Evolutionary conservation across 805 yeast species (phyloP).

Genomic region (Saccharomycopsis fodiens): DNA sequence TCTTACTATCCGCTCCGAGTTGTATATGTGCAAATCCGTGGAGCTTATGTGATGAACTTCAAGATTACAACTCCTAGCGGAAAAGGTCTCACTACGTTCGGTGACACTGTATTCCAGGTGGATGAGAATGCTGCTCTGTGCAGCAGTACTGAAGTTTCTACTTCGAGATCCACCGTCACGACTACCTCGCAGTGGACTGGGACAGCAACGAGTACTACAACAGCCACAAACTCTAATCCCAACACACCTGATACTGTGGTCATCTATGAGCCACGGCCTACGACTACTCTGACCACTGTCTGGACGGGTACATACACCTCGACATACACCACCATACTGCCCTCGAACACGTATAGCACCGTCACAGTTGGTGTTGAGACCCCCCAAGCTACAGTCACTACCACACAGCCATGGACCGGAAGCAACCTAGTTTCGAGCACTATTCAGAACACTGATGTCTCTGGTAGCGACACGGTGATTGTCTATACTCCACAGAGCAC

Average conservation of each 20-base stretch:
- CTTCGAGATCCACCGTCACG: conserved; percentile 7
- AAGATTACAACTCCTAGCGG: conserved; percentile 4
- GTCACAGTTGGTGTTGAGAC: no score
- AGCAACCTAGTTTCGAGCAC: no score
- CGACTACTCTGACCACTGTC: background rate
- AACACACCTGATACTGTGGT: conserved; percentile 1
- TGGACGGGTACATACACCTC: background rate
- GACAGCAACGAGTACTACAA: background rate
- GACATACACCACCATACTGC: background rate
- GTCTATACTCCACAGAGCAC: no score
- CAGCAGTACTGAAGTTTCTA: background rate
- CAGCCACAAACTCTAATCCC: conserved; percentile 10
- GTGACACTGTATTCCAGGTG: background rate
- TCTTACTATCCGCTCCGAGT: background rate
- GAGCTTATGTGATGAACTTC: background rate
- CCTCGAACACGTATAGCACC: no score
- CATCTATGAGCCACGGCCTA: background rate
- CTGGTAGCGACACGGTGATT: no score
- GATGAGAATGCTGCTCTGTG: background rate
- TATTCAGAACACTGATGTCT: no score
- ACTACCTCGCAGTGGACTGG: conserved; percentile 8
- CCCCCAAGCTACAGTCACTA: no score
- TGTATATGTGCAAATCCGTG: background rate
- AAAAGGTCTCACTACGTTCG: conserved; percentile 4
- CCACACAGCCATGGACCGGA: no score